phyloP scores from a whole-genome alignment of 2,329 filamentous ascomycete genomes.

The Colletotrichum tabaci region DNA sequence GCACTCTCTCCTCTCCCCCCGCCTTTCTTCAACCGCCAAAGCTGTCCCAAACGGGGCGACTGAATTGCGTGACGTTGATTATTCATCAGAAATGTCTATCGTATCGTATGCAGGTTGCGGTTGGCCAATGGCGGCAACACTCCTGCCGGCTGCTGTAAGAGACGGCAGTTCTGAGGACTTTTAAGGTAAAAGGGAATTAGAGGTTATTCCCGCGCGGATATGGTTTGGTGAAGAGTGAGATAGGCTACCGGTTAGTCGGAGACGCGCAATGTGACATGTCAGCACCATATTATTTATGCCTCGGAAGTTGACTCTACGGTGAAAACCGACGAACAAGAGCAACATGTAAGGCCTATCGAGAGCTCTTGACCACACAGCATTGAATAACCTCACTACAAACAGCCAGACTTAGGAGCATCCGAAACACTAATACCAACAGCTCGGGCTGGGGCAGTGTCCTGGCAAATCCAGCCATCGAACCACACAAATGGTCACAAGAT shows the following conservation, averaged over 20 bases:
- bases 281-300: neutral
- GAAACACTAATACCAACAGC: neutral
- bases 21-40: neutral
- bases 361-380: too few relatives aligned
- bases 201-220: too few relatives aligned
- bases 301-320: neutral
- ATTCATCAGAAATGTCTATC: neutral
- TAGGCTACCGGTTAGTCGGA: too few relatives aligned
- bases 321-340: neutral
- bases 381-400: too few relatives aligned
- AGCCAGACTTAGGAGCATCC: neutral
- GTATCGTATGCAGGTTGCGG: too few relatives aligned
- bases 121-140: neutral
- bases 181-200: neutral
- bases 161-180: too few relatives aligned
- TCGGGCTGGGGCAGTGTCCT: constrained; percentile 1
- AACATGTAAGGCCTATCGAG: too few relatives aligned
- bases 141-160: neutral
- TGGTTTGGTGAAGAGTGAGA: neutral
- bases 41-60: neutral
- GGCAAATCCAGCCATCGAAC: neutral
- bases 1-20: neutral
- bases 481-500: neutral
- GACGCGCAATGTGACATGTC: neutral
- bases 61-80: constrained; percentile 7